Conservation (phyloP, 768 basidiomycete species). For the Exsudoporus frostii region DNA sequence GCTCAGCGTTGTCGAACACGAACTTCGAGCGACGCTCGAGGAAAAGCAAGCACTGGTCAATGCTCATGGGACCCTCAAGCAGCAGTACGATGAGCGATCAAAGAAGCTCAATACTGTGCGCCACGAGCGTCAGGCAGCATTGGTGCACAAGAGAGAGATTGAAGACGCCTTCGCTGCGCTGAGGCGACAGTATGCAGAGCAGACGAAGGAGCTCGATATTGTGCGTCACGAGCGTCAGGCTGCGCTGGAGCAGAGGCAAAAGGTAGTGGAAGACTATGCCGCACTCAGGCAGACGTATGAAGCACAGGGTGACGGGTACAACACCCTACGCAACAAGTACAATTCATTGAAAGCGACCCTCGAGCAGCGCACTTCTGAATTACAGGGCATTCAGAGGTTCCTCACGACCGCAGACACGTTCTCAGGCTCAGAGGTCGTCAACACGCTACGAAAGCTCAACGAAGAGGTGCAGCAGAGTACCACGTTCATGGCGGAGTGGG, state of each 20-base stretch:
- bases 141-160: slow-evolving; percentile 3
- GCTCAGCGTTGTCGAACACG: neutral
- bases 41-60: slow-evolving; percentile 6
- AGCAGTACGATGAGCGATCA: slow-evolving; percentile 6
- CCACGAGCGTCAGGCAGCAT: slow-evolving; percentile 3
- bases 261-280: neutral
- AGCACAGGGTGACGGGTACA: slow-evolving; percentile 14
- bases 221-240: neutral
- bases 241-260: slow-evolving; percentile 3
- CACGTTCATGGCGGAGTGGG: slow-evolving; percentile 42
- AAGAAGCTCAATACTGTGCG: neutral
- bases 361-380: slow-evolving; percentile 39
- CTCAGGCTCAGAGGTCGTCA: slow-evolving; percentile 44
- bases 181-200: slow-evolving; percentile 13
- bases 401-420: slow-evolving; percentile 38
- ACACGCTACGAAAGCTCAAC: slow-evolving; percentile 41
- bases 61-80: neutral
- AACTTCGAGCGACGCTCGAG: slow-evolving; percentile 1
- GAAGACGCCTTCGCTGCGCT: slow-evolving; percentile 17
- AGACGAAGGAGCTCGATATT: slow-evolving; percentile 4
- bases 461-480: slow-evolving; percentile 44
- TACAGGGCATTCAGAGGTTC: slow-evolving; percentile 42
- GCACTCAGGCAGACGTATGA: slow-evolving; percentile 11
- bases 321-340: slow-evolving; percentile 2
- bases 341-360: slow-evolving; percentile 28